phyloP scores from a whole-genome alignment of 2,329 filamentous ascomycete species.

The Aspergillus awamori region DNA sequence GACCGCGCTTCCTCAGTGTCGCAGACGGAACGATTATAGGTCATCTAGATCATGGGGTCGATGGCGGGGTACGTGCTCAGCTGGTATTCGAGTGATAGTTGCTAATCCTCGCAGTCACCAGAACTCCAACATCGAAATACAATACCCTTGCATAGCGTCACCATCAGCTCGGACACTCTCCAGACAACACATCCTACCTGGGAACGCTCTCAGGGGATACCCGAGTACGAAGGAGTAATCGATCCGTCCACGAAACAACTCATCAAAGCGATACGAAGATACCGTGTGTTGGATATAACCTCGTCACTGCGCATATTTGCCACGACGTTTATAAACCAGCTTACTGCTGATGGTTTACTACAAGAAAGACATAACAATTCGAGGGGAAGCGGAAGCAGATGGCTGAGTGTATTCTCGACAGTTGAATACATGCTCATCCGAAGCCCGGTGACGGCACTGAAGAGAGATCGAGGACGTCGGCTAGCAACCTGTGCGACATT shows the following conservation, averaged over 20 bases:
- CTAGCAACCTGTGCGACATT: background rate
- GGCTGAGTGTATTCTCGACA: background rate
- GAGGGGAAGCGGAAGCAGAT: background rate
- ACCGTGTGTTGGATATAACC: constrained; percentile 12
- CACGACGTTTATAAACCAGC: constrained; percentile 6
- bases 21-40: constrained; percentile 15
- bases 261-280: constrained; percentile 12
- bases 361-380: background rate
- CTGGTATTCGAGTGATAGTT: background rate
- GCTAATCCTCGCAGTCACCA: background rate
- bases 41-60: background rate
- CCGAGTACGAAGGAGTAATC: constrained; percentile 16
- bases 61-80: constrained; percentile 4
- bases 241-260: constrained; percentile 11
- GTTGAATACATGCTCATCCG: constrained; percentile 10
- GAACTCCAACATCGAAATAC: background rate
- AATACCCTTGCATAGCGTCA: no score
- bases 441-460: constrained; percentile 9
- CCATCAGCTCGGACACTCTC: background rate
- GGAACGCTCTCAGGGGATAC: background rate
- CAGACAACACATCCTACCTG: background rate
- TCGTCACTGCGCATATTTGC: constrained; percentile 11
- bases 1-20: constrained; percentile 20
- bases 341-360: background rate
- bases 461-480: constrained; percentile 2